These are phyloP conservation scores for Eucommia ulmoides DNA, from an alignment of 257 asterid species.

Conservation along the genomic window DNA sequence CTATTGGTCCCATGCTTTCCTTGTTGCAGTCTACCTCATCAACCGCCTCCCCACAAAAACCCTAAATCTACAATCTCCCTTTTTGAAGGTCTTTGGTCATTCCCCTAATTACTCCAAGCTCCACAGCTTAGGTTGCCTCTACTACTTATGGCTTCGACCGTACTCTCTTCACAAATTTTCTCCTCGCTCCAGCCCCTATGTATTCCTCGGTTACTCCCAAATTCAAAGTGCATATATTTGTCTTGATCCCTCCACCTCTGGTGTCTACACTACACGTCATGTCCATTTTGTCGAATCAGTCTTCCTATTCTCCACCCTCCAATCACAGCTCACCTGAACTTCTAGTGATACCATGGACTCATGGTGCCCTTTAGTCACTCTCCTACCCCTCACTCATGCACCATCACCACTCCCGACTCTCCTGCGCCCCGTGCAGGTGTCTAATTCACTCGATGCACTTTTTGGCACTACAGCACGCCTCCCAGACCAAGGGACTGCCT, in stretches of 20 bases:
- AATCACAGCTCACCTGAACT: not conserved
- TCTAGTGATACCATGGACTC: not conserved
- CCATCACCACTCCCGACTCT: no score
- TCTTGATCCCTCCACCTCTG: not conserved
- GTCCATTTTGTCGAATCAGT: not conserved
- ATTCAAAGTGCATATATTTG: not conserved
- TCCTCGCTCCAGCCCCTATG: not conserved
- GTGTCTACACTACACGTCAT: not conserved
- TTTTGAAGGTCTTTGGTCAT: not conserved
- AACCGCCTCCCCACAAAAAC: not conserved
- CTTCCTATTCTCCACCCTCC: not conserved
- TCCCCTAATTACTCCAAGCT: not conserved
- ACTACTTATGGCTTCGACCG: not conserved
- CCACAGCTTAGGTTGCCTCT: not conserved
- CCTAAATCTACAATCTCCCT: not conserved
- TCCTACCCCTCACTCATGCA: no score
- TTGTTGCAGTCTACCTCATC: not conserved
- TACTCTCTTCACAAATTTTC: not conserved
- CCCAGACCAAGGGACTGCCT: not conserved
- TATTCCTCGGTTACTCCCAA: not conserved
- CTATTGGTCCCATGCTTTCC: not conserved
- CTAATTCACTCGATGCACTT: not conserved
- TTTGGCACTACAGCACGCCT: not conserved
- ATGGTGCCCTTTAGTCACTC: not conserved
- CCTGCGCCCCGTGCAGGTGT: no score